phyloP scores from a whole-genome alignment of 2,329 filamentous ascomycete genomes.

The Tympanopsis confertula region DNA sequence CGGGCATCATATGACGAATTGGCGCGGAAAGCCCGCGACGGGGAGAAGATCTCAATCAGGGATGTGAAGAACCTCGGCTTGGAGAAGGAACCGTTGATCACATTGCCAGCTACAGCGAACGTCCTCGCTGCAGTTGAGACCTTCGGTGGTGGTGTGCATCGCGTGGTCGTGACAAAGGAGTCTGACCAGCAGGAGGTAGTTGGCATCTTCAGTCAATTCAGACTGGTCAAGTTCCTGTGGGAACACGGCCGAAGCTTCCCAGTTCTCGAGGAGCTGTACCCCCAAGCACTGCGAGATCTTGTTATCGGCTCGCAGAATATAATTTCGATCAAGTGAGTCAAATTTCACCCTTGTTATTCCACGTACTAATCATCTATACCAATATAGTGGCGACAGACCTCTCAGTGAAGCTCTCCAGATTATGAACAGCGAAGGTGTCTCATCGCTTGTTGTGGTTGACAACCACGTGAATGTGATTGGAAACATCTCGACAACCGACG shows the following conservation, averaged over 20 bases:
- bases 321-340: slow-evolving; percentile 50
- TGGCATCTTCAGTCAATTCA: slow-evolving; percentile 51
- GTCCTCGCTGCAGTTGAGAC: slow-evolving; percentile 50
- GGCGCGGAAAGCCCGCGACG: background rate
- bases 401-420: slow-evolving; percentile 52
- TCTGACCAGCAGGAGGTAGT: slow-evolving; percentile 39
- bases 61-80: slow-evolving; percentile 1
- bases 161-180: slow-evolving; percentile 49
- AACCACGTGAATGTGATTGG: slow-evolving; percentile 54
- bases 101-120: slow-evolving; percentile 43
- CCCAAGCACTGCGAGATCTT: slow-evolving; percentile 44
- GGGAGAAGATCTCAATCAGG: background rate
- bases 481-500: slow-evolving; percentile 58
- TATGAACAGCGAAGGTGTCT: slow-evolving; percentile 56
- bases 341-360: background rate
- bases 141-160: slow-evolving; percentile 56
- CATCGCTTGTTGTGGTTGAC: slow-evolving; percentile 56
- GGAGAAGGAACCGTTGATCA: slow-evolving; percentile 44
- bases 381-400: slow-evolving; percentile 46
- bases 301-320: slow-evolving; percentile 47
- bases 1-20: background rate
- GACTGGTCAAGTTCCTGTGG: slow-evolving; percentile 56
- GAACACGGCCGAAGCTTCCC: slow-evolving; percentile 54
- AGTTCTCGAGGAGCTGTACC: slow-evolving; percentile 48
- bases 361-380: slow-evolving; percentile 2